Evolutionary conservation across 169 alveolate species (phyloP).

Genomic region (Eimeria zaria): DNA sequence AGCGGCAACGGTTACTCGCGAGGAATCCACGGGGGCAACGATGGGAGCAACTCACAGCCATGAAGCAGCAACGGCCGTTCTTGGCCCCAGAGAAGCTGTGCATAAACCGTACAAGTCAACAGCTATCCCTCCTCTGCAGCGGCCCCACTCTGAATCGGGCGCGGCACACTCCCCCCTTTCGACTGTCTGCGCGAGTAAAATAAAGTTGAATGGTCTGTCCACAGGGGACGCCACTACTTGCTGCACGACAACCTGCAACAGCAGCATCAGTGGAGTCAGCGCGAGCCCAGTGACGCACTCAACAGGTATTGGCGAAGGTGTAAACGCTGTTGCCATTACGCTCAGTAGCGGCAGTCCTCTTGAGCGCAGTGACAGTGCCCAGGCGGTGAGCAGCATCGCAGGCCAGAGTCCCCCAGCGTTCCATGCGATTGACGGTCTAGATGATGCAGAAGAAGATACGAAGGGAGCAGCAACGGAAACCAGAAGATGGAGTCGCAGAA

Average conservation of each 20-base stretch:
- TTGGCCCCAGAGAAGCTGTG: slow-evolving; percentile 7
- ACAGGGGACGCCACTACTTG: slow-evolving; percentile 49
- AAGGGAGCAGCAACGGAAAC: background rate
- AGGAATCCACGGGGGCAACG: slow-evolving; percentile 3
- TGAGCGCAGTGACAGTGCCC: slow-evolving; percentile 72
- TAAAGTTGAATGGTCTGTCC: slow-evolving; percentile 46
- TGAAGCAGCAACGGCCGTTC: background rate
- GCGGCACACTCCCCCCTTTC: background rate
- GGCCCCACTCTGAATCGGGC: background rate
- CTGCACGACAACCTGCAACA: slow-evolving; percentile 63
- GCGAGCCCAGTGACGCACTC: slow-evolving; percentile 30
- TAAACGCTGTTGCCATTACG: slow-evolving; percentile 26
- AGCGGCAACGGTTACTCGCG: background rate
- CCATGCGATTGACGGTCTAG: background rate
- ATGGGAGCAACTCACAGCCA: slow-evolving; percentile 54
- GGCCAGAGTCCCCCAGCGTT: slow-evolving; percentile 26
- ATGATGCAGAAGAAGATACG: background rate
- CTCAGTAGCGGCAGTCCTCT: background rate
- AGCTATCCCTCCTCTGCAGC: background rate
- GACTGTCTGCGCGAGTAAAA: background rate
- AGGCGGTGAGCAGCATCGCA: slow-evolving; percentile 58
- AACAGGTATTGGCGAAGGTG: background rate
- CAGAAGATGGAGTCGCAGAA: slow-evolving; percentile 13
- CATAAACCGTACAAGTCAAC: background rate
- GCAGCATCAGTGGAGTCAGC: slow-evolving; percentile 66